These are phyloP conservation scores for Candida verbasci DNA, from an alignment of 805 yeast genomes.

Conservation along the genomic window DNA sequence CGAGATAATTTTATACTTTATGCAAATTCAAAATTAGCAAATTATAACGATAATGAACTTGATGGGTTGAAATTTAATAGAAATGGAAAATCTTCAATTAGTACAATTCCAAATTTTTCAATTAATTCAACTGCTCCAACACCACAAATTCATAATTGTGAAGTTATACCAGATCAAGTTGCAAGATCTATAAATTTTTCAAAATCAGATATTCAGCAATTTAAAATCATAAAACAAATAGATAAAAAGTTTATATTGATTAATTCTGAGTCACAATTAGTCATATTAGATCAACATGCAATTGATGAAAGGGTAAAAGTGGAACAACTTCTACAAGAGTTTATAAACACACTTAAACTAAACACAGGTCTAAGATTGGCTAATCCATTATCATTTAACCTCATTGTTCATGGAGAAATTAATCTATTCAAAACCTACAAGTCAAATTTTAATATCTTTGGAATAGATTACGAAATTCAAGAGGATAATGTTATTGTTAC, in stretches of 20 bases:
- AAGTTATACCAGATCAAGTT: not conserved
- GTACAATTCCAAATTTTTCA: no score
- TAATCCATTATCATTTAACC: conserved; percentile 2
- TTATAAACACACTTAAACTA: conserved; percentile 15
- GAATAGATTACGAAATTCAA: conserved; percentile 12
- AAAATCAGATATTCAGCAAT: conserved; percentile 15
- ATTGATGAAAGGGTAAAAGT: conserved; percentile 70
- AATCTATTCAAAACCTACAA: conserved; percentile 10
- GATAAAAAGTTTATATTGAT: conserved; percentile 61
- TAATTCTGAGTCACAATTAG: conserved; percentile 18
- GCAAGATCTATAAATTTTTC: conserved; percentile 1
- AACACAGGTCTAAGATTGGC: conserved; percentile 11
- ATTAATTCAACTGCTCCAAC: not conserved
- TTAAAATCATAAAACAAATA: conserved; percentile 50
- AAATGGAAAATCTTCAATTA: not conserved
- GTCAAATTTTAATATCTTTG: conserved; percentile 14
- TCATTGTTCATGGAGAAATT: conserved; percentile 7
- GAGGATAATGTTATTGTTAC: conserved; percentile 21
- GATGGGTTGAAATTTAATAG: conserved; percentile 1
- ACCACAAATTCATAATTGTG: not conserved
- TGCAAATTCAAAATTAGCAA: conserved; percentile 4
- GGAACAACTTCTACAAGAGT: conserved; percentile 44
- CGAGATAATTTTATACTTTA: conserved; percentile 5
- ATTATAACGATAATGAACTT: conserved; percentile 5
- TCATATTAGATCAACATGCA: conserved; percentile 78